phyloP scores from a whole-genome alignment of 257 asterid genomes.

The Rauvolfia tetraphylla region DNA sequence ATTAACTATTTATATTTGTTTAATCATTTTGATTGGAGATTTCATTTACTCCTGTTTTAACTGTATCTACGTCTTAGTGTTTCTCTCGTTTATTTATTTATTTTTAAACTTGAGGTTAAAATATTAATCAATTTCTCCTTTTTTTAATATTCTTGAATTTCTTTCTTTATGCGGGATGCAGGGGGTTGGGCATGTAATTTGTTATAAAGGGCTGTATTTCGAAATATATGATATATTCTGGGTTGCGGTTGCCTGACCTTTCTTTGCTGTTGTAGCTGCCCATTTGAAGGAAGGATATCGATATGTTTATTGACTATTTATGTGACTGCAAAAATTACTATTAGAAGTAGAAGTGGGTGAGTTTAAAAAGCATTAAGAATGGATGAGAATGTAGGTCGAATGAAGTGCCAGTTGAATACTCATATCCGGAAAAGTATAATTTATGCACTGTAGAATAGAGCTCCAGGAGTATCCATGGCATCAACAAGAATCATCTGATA shows the following conservation, averaged over 20 bases:
- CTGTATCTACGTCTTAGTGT: not conserved
- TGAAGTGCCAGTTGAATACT: not conserved
- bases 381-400: not conserved
- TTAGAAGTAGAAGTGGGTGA: no score
- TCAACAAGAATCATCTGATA: not conserved
- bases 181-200: no score
- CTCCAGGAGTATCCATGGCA: not conserved
- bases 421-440: no score
- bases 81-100: not conserved
- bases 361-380: no score
- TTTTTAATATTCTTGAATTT: not conserved
- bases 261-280: not conserved
- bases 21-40: not conserved
- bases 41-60: not conserved
- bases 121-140: not conserved
- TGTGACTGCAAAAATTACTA: not conserved
- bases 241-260: not conserved
- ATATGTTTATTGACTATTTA: not conserved
- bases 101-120: not conserved
- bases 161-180: not conserved
- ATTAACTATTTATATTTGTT: constrained; percentile 3
- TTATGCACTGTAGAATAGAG: not conserved
- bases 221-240: not conserved
- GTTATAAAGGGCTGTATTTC: no score
- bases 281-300: not conserved